Evolutionary conservation across 2,329 filamentous ascomycete species (phyloP), one percentile per base, ranked within the genome.

Genomic region (Aspergillus aculeatus): DNA sequence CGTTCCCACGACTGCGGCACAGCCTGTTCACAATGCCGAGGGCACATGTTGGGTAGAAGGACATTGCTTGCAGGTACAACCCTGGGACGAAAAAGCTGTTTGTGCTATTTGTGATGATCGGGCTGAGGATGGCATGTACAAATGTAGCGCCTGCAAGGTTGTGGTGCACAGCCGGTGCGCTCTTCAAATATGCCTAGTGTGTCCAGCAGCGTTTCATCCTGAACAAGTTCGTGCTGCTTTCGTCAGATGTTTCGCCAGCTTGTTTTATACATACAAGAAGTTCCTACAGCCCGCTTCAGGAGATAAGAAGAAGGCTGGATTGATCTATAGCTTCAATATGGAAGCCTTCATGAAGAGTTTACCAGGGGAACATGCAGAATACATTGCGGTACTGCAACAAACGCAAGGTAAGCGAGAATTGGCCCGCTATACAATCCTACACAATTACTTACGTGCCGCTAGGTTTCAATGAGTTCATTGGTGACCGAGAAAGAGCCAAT

Each of bases 201-300:
- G 87, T 69, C 84, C 86, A n/a, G 81, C 82, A 14, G 86, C 86
- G 2, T 89, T 89, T 77, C 82, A 86, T 62, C 81, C 86, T 7
- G 86, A 89, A 64, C 86, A 89, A 71, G 80, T 89, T 47, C 84
- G 86, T 19, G 86, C 87, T 16, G 87, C 86, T 0, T 89, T 89
- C 68, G 86, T 88, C 32, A 81, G 87, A 68, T 89, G 86, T 73
- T 89, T 89, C 66, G 86, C 87, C 32, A 88, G 86, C 66, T 76
- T 89, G 59, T 81, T 89, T 64, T 89, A 89, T 73, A 89, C 87
- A 0, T 89, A 89, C 69, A 84, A 87, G 58, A 84, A 85, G 65
- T 88, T 82, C 68, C 78, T 89, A 61, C 73, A 81, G 23, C 83
- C 85, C 4, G 82, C 87, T 16, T 82, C 77, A 10, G 82, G 83